Evolutionary conservation across 148 eudicot genomes (phyloP), one percentile per base, ranked within the genome.

Genomic region (Camellia lanceoleosa): DNA sequence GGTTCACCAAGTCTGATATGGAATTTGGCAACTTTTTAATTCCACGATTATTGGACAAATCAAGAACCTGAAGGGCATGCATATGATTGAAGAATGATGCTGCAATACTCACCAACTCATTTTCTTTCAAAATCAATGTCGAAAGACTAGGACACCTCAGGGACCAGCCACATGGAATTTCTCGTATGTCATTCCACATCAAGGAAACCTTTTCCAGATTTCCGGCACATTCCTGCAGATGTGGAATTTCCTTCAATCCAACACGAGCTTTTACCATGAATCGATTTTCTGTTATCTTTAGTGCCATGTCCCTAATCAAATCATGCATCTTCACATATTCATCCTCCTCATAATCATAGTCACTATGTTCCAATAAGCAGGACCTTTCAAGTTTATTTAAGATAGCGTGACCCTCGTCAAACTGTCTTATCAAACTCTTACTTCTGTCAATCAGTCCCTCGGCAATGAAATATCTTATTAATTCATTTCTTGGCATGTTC

Each of bases 131-230:
- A 23, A 63, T 44, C 41, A 83, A 30, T 16, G 75, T 41, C 18
- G 81, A 62, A 43, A 86, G 86, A 0, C 19, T 72, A 1, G 78
- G 84, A 44, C 81, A 10, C 0, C 16, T 67, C 0, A 52, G 65
- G 14, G 73, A 68, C 9, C 2, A 51, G 23, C 73, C 7, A 0
- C 0, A 7, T 12, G 80, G 15, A 38, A 78, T 67, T 14, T 55
- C 38, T 14, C 0, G 3, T 16, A 80, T 73, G 0, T 41, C 0
- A 41, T 86, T 81, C 9, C 11, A 0, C 64, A 71, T 59, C 11
- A 86, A 61, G 2, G 84, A 83, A 13, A 84, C 78, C 78, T 75
- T 86, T n/a, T 66, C 79, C 3, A 83, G 68, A 75, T 79, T 86
- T 4, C 79, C 49, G 3, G 8, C 56, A 84, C 86, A 83, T 20